These are phyloP conservation scores for Andrographis paniculata DNA, from an alignment of 305 asterid species.

Conservation along the genomic window DNA sequence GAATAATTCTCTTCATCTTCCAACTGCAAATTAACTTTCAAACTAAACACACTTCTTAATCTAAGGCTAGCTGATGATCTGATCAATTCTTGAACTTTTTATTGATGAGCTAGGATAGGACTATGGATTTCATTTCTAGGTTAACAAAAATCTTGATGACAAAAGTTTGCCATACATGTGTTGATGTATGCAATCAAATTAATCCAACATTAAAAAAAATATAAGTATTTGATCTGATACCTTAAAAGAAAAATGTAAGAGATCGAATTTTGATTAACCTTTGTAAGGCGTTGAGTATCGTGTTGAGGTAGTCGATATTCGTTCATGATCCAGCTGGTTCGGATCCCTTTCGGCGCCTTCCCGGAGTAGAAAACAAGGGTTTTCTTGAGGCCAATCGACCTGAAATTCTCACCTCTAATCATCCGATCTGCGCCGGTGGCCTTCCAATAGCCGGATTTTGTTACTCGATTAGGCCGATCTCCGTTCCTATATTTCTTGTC, in stretches of 20 bases:
- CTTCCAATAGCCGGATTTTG: constrained; percentile 91
- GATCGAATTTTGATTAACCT: constrained; percentile 38
- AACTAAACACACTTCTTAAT: no score
- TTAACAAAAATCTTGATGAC: no score
- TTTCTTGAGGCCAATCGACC: constrained; percentile 78
- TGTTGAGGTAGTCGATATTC: constrained; percentile 87
- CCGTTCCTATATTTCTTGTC: constrained; percentile 83
- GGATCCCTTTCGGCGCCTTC: constrained; percentile 81
- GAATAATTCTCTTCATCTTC: no score
- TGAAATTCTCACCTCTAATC: constrained; percentile 50
- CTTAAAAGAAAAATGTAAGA: not conserved
- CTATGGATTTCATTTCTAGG: no score
- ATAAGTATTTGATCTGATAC: no score
- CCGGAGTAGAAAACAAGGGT: constrained; percentile 93
- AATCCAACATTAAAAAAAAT: no score
- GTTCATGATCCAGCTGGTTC: constrained; percentile 91
- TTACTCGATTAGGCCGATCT: constrained; percentile 85
- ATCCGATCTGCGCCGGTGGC: constrained; percentile 90
- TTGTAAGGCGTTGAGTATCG: constrained; percentile 71
- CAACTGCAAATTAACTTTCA: no score
- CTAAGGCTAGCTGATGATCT: no score
- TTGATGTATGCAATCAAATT: no score
- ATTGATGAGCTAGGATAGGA: no score
- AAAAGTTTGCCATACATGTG: no score
- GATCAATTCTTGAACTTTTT: no score